Base-by-base conservation (phyloP, 768 basidiomycete genomes). In the Lentinula aciculospora region DNA sequence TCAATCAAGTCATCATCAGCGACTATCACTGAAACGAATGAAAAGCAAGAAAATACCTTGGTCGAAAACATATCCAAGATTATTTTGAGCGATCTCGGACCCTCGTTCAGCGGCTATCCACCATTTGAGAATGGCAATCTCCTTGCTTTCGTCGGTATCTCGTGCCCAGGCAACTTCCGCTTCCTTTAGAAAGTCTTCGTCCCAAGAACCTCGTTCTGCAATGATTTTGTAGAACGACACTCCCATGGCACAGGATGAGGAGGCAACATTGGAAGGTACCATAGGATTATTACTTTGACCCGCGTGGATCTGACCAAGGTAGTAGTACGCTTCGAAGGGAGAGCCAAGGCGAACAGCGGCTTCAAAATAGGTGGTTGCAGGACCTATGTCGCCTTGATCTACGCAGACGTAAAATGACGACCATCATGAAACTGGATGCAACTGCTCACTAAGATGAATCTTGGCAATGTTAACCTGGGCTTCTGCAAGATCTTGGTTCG, bases 91-190 rank as follows among this genome's bases (percentile, higher is more conserved):
- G 27, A 86, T 79, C 71, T 99, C 97, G 27, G 81, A 88, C 0
- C 97, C 97, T 60, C 91, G 74, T 74, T 99, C 97, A 8, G 92
- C 93, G 31, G 94, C 92, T 51, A 97, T 81, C 89, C 88, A 92
- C 93, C 97, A 99, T 48, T 89, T 86, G 31, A 98, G 72, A 73
- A 98, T 85, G 2, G 96, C 96, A 53, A 82, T 79, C 62, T 93
- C 86, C 66, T 85, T 86, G 31, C 89, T 90, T 44, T 83, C 76
- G 39, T 88, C 85, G 1, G 82, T 81, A 10, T 81, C 83, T 31
- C 84, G 79, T 68, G 77, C 76, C 92, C 92, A 94, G 4, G 80
- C 78, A 53, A 75, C 73, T 63, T 93, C 89, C 4, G 93, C 95
- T 40, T 96, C 92, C 34, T 82, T 78, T 27, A 97, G 66, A 50